phyloP scores from a whole-genome alignment of 2,329 filamentous ascomycete genomes.

The Colletotrichum chrysophilum region DNA sequence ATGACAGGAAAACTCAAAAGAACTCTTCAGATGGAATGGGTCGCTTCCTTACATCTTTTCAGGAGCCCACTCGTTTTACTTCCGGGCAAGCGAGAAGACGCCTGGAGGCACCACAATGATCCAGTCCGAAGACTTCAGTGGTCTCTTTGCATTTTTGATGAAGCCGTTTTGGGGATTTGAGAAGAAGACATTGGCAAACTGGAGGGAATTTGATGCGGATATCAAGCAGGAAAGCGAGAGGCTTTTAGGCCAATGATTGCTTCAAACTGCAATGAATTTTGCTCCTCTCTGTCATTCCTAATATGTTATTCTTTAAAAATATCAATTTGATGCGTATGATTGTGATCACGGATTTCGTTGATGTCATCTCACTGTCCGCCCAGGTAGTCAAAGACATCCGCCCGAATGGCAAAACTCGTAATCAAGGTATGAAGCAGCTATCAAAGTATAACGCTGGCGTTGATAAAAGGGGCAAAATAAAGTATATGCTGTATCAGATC shows the following conservation, averaged over 20 bases:
- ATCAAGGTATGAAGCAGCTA: no score
- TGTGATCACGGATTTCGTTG: no score
- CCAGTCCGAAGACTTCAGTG: not conserved
- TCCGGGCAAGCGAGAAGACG: not conserved
- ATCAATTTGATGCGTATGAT: no score
- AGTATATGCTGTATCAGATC: no score
- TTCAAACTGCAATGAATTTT: no score
- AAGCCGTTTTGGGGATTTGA: not conserved
- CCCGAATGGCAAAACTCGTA: no score
- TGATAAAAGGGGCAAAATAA: no score
- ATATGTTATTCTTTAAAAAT: no score
- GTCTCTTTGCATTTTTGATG: not conserved
- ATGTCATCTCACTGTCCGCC: no score
- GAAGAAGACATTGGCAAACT: not conserved
- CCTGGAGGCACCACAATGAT: not conserved
- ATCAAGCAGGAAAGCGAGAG: not conserved
- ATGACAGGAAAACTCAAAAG: not conserved
- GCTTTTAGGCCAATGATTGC: accelerated
- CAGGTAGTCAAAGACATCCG: no score
- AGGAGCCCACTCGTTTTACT: not conserved
- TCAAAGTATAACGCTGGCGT: no score
- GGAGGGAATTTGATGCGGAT: not conserved
- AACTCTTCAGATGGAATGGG: not conserved
- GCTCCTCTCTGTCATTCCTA: no score
- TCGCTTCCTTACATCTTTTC: not conserved